Conservation (phyloP, 345 rosid genomes). For the Eucalyptus victrix region DNA sequence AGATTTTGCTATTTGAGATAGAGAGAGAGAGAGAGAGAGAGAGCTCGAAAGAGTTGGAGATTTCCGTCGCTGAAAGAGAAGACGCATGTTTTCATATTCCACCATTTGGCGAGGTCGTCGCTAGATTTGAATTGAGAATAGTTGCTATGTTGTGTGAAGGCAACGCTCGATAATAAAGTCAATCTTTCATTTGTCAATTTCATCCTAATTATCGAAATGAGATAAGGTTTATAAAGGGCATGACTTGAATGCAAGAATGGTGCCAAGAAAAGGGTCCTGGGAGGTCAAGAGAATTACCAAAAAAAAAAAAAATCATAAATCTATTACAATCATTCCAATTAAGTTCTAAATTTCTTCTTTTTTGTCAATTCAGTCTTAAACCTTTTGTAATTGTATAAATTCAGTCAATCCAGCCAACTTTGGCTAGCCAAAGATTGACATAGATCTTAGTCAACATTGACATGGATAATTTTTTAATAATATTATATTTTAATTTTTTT, state of each 20-base stretch:
- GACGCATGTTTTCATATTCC: not conserved
- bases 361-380: accelerated
- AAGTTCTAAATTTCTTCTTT: accelerated
- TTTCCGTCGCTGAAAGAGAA: not conserved
- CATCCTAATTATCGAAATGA: not conserved
- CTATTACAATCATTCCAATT: accelerated
- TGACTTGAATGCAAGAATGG: not conserved
- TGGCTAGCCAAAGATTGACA: too few relatives aligned
- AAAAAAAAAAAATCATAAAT: too few relatives aligned
- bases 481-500: too few relatives aligned
- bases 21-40: not conserved
- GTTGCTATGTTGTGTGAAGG: not conserved
- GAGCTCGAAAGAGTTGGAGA: not conserved
- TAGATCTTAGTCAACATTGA: too few relatives aligned
- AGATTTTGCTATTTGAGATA: not conserved
- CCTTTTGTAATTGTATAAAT: accelerated
- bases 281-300: too few relatives aligned
- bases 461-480: too few relatives aligned
- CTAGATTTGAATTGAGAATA: not conserved
- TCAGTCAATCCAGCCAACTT: accelerated
- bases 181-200: not conserved
- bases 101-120: not conserved
- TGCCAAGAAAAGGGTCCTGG: not conserved
- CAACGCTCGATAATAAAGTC: not conserved
- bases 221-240: not conserved